phyloP scores from a whole-genome alignment of 2,329 filamentous ascomycete species.

The Didymosphaeria variabile region DNA sequence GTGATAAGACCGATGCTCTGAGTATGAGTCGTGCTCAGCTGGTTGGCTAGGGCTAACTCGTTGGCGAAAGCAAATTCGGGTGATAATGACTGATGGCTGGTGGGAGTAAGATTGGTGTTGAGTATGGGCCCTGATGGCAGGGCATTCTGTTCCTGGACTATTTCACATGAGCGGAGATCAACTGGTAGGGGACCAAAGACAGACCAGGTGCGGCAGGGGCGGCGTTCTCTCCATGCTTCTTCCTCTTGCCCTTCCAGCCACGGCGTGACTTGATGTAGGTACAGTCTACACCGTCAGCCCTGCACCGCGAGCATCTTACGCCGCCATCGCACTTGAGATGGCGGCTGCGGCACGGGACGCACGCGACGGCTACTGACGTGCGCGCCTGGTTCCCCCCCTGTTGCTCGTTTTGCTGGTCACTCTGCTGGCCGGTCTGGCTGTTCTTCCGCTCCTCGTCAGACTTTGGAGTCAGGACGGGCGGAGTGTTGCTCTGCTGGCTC shows the following conservation, averaged over 20 bases:
- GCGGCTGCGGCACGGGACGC: constrained; percentile 60
- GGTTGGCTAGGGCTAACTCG: constrained; percentile 33
- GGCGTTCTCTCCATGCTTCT: constrained; percentile 45
- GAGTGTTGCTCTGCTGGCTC: constrained; percentile 40
- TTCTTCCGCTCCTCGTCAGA: constrained; percentile 32
- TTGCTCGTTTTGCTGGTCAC: constrained; percentile 23
- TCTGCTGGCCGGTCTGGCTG: constrained; percentile 20
- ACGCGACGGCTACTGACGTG: constrained; percentile 56
- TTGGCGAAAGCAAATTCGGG: constrained; percentile 42
- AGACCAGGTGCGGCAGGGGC: constrained; percentile 30
- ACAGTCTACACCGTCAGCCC: constrained; percentile 56
- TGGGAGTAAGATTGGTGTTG: constrained; percentile 24
- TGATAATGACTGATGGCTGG: constrained; percentile 38
- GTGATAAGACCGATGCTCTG: constrained; percentile 31
- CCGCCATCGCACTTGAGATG: constrained; percentile 64
- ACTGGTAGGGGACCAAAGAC: constrained; percentile 11
- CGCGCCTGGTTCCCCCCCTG: constrained; percentile 33
- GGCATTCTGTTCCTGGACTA: constrained; percentile 24
- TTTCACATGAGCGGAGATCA: constrained; percentile 16
- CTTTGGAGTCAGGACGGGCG: constrained; percentile 43
- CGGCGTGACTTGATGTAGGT: constrained; percentile 62
- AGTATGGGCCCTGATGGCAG: constrained; percentile 21
- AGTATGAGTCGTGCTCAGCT: constrained; percentile 33
- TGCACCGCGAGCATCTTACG: constrained; percentile 60
- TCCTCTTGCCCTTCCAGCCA: constrained; percentile 58